These are phyloP conservation scores for Dendrocalamus latiflorus DNA, from an alignment of 202 grass and related monocot genomes.

Conservation along the genomic window DNA sequence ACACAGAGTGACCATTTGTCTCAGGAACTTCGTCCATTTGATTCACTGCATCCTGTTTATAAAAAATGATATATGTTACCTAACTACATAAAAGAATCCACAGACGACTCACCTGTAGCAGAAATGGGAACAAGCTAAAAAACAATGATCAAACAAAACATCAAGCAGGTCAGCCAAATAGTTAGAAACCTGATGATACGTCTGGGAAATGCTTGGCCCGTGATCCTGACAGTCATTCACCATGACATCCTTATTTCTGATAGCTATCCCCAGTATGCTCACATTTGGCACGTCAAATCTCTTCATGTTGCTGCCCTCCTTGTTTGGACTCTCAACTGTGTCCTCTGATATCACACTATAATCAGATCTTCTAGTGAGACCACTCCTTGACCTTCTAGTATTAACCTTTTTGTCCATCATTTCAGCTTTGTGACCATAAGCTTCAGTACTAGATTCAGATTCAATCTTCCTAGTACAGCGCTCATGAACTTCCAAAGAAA, in stretches of 20 bases:
- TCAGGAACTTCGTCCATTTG: conserved; percentile 41
- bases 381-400: conserved; percentile 12
- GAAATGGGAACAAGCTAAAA: conserved; percentile 22
- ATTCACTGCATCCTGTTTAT: conserved; percentile 35
- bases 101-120: neutral
- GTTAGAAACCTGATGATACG: conserved; percentile 41
- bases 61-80: neutral
- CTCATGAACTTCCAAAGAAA: conserved; percentile 13
- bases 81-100: neutral
- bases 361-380: neutral
- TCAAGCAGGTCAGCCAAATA: neutral
- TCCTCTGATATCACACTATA: conserved; percentile 15
- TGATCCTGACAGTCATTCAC: conserved; percentile 31
- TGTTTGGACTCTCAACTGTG: neutral
- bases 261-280: conserved; percentile 17
- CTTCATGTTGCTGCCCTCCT: neutral
- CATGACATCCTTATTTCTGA: conserved; percentile 2
- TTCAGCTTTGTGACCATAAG: conserved; percentile 28
- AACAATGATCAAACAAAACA: conserved; percentile 13
- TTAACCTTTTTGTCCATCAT: conserved; percentile 13
- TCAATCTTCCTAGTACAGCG: neutral
- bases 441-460: neutral
- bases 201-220: conserved; percentile 38
- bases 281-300: conserved; percentile 23
- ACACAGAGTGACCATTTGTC: conserved; percentile 10